Percentiles rank a stretch among this genome's conserved stretches.
These are phyloP conservation scores for Ganoderma lingzhi DNA, from an alignment of 1,284 basidiomycete species.

Conservation along the genomic window DNA sequence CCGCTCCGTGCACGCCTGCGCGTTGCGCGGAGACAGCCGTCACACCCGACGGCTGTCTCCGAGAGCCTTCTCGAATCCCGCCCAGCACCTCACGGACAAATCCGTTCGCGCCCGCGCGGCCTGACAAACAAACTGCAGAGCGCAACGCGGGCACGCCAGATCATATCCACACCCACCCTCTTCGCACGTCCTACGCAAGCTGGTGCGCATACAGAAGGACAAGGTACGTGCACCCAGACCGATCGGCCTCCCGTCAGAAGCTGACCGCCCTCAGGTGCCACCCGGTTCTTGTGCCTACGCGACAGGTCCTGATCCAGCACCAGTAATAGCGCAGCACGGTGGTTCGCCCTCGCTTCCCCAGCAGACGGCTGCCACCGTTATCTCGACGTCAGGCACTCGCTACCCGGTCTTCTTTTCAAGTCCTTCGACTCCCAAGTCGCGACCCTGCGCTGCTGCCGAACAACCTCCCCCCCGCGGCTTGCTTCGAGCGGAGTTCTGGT, in stretches of 20 bases:
- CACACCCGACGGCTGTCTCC: background rate
- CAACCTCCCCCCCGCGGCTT: background rate
- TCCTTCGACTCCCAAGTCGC: background rate
- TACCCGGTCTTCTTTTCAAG: background rate
- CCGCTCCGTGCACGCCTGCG: background rate
- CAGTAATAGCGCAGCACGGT: background rate
- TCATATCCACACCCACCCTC: background rate
- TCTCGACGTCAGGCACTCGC: background rate
- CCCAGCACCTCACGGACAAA: no score
- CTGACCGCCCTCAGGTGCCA: background rate
- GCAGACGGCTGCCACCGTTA: background rate
- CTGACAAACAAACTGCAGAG: no score
- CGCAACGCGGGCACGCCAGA: no score
- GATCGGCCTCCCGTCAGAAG: background rate
- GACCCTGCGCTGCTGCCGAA: slow-evolving; percentile 3
- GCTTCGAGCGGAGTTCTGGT: background rate
- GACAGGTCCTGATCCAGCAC: background rate
- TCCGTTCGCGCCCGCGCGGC: no score
- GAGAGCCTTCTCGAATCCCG: background rate
- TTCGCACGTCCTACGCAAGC: background rate
- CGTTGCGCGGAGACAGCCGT: background rate
- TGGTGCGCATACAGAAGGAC: background rate
- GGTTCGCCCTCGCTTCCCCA: background rate
- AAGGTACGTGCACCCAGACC: background rate
- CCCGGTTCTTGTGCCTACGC: background rate